Base-by-base conservation (phyloP, 2,329 filamentous ascomycete genomes). In the Dactylellina parvicollis region DNA sequence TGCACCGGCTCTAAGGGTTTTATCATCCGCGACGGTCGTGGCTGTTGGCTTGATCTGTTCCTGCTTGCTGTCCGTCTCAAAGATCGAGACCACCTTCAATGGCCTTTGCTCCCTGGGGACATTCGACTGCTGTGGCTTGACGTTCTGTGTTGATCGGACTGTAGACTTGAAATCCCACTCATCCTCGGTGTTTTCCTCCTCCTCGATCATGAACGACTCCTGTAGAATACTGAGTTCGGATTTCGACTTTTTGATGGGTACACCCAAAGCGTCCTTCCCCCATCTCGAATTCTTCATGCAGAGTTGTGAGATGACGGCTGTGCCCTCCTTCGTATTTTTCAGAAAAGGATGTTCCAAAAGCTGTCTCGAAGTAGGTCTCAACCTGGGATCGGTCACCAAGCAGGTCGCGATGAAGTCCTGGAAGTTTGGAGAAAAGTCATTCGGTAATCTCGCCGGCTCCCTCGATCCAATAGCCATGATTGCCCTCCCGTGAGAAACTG, bases 381-480 rank as follows among this genome's bases (percentile, higher is more conserved):
- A 10, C 0, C 30, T 28, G 8, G 66, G 66, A 14, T 71, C 66
- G 80, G 98, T 99, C 78, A 94, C 90, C 73, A 99, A 84, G 79
- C 95, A 99, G 76, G 92, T 88, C 0, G 92, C 86, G 18, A 99
- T 85, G 78, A 99, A 99, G 79, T 99, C 94, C 79, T 92, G 96
- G 83, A 98, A 96, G 36, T 96, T 92, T 78, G 86, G 93, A 82
- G 92, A 97, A 73, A 89, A 80, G 24, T 83, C 86, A 20, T 92
- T 93, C 79, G 96, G 92, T 0, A 99, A 83, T 40, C 89, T 86
- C 3, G 95, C 94, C 1, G 95, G 89, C 1, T 91, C 84, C 77
- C 92, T 92, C 82, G 96, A 96, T 5, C 92, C 92, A 73, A 96
- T 96, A 69, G 94, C 85, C 79, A 96, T 95, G 8, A 96, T 84